phyloP scores from a whole-genome alignment of 2,329 filamentous ascomycete species.

The Ophiostoma montium region DNA sequence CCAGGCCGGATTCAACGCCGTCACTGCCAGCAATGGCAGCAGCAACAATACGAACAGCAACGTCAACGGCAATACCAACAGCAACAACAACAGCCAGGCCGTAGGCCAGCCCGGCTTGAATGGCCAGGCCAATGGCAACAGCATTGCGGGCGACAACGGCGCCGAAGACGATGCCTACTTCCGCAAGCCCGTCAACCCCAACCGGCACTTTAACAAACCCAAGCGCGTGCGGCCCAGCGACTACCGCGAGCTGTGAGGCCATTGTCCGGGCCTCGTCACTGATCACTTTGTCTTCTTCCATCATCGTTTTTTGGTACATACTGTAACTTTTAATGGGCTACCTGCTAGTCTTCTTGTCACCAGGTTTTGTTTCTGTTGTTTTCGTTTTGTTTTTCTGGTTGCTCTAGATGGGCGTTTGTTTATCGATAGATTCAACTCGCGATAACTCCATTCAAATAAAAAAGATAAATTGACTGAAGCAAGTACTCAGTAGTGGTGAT shows the following conservation, averaged over 20 bases:
- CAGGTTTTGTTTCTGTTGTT: neutral
- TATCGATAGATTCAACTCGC: too few species aligned
- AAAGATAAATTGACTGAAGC: too few species aligned
- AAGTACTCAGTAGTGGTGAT: too few species aligned
- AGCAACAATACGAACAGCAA: neutral
- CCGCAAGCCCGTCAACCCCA: constrained; percentile 86
- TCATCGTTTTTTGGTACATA: too few species aligned
- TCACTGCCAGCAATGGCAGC: neutral
- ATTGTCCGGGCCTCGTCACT: too few species aligned
- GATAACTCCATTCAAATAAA: too few species aligned
- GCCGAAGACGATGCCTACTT: constrained; percentile 88
- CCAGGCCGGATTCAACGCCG: neutral
- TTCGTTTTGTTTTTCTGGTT: neutral
- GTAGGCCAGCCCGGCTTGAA: neutral
- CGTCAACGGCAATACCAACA: neutral
- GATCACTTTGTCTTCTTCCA: neutral
- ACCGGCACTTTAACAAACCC: constrained; percentile 72
- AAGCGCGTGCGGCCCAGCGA: constrained; percentile 74
- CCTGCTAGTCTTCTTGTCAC: too few species aligned
- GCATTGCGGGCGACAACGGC: constrained; percentile 23
- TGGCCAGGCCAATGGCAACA: neutral
- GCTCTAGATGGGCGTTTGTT: too few species aligned
- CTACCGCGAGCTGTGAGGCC: constrained; percentile 60
- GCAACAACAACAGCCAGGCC: neutral
- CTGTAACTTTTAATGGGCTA: too few species aligned